These are phyloP conservation scores for Cryptococcus sp. DNA, from an alignment of 1,284 basidiomycete genomes.

Conservation along the genomic window DNA sequence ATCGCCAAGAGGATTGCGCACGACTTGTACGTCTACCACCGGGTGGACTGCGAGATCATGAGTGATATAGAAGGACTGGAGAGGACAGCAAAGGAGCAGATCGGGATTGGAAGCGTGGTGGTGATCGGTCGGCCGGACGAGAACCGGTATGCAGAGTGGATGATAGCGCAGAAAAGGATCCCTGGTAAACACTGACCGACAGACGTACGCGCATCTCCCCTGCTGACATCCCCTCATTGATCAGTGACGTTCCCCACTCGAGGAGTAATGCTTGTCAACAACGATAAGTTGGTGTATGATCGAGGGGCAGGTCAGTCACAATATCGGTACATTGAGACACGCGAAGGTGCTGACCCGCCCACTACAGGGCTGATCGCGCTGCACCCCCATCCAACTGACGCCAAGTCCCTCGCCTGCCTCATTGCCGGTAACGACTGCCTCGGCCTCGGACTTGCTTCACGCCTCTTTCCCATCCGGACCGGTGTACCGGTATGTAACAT, in stretches of 20 bases:
- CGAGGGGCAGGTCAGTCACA: constrained; percentile 34
- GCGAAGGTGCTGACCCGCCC: constrained; percentile 16
- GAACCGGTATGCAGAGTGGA: constrained; percentile 30
- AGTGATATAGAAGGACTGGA: constrained; percentile 52
- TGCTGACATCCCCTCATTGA: not conserved
- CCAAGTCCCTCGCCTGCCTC: constrained; percentile 55
- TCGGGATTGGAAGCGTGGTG: constrained; percentile 57
- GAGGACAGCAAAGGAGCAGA: constrained; percentile 16
- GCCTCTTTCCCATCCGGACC: constrained; percentile 75
- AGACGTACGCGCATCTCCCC: not conserved
- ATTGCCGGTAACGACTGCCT: constrained; percentile 58
- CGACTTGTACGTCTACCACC: constrained; percentile 64
- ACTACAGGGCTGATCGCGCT: constrained; percentile 61
- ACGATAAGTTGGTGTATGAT: constrained; percentile 35
- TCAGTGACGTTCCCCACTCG: constrained; percentile 42
- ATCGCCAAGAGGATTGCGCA: constrained; percentile 65
- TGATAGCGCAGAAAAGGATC: constrained; percentile 28
- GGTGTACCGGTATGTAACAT: constrained; percentile 54
- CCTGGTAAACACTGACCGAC: constrained; percentile 25
- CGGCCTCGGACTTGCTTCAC: constrained; percentile 62
- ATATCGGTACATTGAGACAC: not conserved
- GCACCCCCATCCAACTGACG: constrained; percentile 61
- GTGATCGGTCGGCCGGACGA: constrained; percentile 47
- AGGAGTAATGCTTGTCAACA: constrained; percentile 26
- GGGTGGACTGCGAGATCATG: constrained; percentile 63